phyloP scores from a whole-genome alignment of 2,329 filamentous ascomycete species.

The Plenodomus biglobosus region DNA sequence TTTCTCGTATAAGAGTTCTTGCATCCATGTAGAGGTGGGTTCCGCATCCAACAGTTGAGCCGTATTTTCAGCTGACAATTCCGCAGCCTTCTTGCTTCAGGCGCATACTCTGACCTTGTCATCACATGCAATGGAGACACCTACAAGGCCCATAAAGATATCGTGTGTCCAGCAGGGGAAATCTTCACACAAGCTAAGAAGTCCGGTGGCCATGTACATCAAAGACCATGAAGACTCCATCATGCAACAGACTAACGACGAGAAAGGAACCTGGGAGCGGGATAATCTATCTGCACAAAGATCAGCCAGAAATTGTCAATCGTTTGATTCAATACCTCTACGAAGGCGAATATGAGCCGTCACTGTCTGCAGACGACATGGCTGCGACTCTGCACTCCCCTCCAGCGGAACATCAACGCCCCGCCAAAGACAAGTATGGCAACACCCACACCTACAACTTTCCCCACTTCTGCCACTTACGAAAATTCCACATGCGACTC shows the following conservation, averaged over 20 bases:
- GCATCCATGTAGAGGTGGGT: neutral
- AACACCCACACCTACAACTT: neutral
- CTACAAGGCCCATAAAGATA: constrained; percentile 15
- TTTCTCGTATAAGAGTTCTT: too few relatives aligned
- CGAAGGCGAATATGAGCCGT: constrained; percentile 11
- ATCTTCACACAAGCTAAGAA: constrained; percentile 13
- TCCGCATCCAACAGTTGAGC: neutral
- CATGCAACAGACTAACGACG: neutral
- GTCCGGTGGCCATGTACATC: constrained; percentile 12
- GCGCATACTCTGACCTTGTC: constrained; percentile 7
- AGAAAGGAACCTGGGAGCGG: neutral
- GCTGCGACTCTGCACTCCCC: neutral
- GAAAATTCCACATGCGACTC: neutral
- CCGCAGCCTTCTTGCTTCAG: neutral
- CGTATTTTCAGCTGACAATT: neutral
- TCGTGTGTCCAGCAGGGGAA: constrained; percentile 10
- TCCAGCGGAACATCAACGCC: too few relatives aligned
- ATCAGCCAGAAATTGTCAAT: constrained; percentile 12
- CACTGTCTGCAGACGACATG: neutral
- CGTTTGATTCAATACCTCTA: constrained; percentile 16
- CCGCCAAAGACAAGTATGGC: neutral
- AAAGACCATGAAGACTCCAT: too few relatives aligned
- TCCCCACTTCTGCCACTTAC: neutral
- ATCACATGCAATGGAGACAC: constrained; percentile 11
- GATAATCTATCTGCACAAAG: constrained; percentile 7